These are phyloP conservation scores for Veloporphyrellus conicus DNA, from an alignment of 1,284 basidiomycete species.

Conservation along the genomic window DNA sequence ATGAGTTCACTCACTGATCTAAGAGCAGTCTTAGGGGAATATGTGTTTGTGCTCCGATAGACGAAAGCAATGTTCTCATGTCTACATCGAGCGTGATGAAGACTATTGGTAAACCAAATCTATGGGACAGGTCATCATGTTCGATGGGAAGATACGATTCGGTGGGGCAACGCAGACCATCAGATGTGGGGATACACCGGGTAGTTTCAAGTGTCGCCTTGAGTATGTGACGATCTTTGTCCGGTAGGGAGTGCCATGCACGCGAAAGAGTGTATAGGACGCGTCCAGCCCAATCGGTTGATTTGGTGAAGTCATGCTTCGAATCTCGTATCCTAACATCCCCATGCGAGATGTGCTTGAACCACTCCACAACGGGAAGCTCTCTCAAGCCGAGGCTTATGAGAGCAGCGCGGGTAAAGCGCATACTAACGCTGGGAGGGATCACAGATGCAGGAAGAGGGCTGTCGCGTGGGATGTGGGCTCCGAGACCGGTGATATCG, in stretches of 20 bases:
- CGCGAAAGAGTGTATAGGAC: conserved; percentile 67
- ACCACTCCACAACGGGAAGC: conserved; percentile 71
- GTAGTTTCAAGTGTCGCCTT: conserved; percentile 57
- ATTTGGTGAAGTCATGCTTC: conserved; percentile 62
- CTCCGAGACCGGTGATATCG: conserved; percentile 50
- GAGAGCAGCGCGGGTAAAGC: conserved; percentile 55
- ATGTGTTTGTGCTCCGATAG: neutral
- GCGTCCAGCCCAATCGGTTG: conserved; percentile 74
- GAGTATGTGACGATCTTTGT: conserved; percentile 30
- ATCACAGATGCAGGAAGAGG: conserved; percentile 77
- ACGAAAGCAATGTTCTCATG: neutral
- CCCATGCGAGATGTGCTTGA: conserved; percentile 57
- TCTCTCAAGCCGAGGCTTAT: conserved; percentile 74
- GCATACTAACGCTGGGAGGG: conserved; percentile 60
- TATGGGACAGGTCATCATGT: neutral
- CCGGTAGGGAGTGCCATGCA: conserved; percentile 64
- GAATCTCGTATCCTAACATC: conserved; percentile 38
- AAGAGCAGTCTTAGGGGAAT: conserved; percentile 75
- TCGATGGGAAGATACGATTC: neutral
- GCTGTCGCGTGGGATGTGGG: conserved; percentile 45
- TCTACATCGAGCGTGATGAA: neutral
- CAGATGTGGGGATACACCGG: conserved; percentile 43
- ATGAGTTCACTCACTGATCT: conserved; percentile 44
- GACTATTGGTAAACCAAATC: neutral
- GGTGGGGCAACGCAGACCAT: neutral